Evolutionary conservation across 371 early-diverging fungal genomes (phyloP).

Genomic region (Saksenaea vasiformis): DNA sequence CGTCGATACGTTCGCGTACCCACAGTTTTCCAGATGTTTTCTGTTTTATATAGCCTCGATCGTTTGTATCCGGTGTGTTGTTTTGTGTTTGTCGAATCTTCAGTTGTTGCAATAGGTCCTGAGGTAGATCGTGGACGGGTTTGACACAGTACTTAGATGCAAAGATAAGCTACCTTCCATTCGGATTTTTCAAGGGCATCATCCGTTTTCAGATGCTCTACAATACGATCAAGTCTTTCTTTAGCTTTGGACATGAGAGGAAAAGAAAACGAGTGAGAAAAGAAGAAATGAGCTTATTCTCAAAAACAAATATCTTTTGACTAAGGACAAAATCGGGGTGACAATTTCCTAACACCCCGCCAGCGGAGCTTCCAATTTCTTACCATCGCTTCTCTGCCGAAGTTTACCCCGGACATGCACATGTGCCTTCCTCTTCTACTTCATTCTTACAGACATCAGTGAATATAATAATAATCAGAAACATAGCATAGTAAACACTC

Average conservation of each 20-base stretch:
- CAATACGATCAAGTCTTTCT: constrained; percentile 28
- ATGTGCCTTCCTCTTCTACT: too few relatives aligned
- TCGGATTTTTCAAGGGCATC: constrained; percentile 49
- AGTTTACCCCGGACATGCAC: too few relatives aligned
- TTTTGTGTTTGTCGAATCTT: constrained; percentile 30
- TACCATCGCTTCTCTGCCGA: too few relatives aligned
- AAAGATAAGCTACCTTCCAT: constrained; percentile 38
- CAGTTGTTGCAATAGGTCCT: constrained; percentile 38
- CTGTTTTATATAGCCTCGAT: constrained; percentile 43
- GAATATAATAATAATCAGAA: too few relatives aligned
- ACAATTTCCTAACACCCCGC: too few relatives aligned
- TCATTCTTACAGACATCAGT: too few relatives aligned
- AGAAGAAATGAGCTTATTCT: not conserved
- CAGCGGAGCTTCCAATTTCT: too few relatives aligned
- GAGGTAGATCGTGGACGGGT: not conserved
- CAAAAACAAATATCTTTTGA: too few relatives aligned
- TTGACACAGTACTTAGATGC: not conserved
- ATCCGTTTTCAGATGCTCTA: constrained; percentile 28
- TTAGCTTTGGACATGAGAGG: constrained; percentile 5
- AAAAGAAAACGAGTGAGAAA: not conserved
- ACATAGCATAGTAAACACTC: too few relatives aligned
- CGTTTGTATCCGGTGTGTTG: constrained; percentile 29
- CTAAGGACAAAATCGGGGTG: too few relatives aligned
- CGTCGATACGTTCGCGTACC: constrained; percentile 47
- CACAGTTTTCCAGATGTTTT: constrained; percentile 46